These are phyloP conservation scores for Mortierella sp. DNA, from an alignment of 371 early-diverging fungal genomes.

Conservation along the genomic window DNA sequence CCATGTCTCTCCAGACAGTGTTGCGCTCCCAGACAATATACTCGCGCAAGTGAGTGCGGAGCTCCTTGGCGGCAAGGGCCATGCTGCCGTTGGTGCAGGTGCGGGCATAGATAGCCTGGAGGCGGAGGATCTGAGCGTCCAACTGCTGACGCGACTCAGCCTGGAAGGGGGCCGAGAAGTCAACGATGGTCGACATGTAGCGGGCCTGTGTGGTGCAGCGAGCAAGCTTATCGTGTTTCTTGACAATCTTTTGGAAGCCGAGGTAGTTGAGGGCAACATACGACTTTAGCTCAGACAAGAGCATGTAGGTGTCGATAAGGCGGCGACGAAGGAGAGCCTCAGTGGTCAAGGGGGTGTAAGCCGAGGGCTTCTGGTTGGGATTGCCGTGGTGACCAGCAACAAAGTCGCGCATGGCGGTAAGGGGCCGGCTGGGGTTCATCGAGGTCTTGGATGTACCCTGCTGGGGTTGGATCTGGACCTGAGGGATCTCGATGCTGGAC, in stretches of 20 bases:
- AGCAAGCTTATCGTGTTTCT: constrained; percentile 97
- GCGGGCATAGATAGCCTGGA: constrained; percentile 77
- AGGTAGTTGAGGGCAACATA: constrained; percentile 95
- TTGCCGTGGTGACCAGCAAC: constrained; percentile 36
- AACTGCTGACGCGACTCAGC: constrained; percentile 64
- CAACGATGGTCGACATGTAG: constrained; percentile 75
- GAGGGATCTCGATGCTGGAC: not conserved
- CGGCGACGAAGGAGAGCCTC: constrained; percentile 53
- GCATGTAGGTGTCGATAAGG: constrained; percentile 51
- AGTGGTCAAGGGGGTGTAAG: constrained; percentile 46
- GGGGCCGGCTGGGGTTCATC: constrained; percentile 20
- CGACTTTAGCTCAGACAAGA: constrained; percentile 88
- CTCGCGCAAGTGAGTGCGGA: constrained; percentile 75
- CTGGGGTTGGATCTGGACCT: constrained; percentile 19
- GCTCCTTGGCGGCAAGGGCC: constrained; percentile 67
- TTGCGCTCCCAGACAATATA: constrained; percentile 82
- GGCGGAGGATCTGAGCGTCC: constrained; percentile 65
- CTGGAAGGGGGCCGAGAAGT: constrained; percentile 71
- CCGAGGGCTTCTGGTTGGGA: constrained; percentile 37
- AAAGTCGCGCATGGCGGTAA: constrained; percentile 36
- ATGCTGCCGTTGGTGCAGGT: constrained; percentile 65
- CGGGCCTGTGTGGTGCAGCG: constrained; percentile 37
- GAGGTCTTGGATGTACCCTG: constrained; percentile 18
- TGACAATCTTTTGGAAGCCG: constrained; percentile 96
- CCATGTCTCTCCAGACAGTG: constrained; percentile 87